phyloP scores from a whole-genome alignment of 73 alveolate species.

The Paramecium tetraurelia region DNA sequence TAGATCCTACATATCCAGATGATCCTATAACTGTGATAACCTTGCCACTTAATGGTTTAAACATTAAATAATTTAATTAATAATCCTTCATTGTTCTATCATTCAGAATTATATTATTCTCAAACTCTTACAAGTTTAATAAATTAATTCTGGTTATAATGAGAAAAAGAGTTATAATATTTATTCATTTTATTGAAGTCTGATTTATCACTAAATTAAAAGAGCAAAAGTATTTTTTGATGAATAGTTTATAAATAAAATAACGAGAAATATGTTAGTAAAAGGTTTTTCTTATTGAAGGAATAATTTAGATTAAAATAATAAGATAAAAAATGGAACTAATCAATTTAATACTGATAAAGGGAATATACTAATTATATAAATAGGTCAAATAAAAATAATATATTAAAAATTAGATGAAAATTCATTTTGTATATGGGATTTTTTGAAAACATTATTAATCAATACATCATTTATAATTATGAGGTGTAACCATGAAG shows the following conservation, averaged over 20 bases:
- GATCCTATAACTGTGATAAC: slow-evolving; percentile 32
- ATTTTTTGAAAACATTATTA: background rate
- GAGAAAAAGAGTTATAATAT: background rate
- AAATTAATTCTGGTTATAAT: background rate
- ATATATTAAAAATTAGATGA: too few relatives aligned
- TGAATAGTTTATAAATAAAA: background rate
- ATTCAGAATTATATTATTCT: background rate
- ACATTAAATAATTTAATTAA: background rate
- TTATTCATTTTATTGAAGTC: background rate
- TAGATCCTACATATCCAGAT: slow-evolving; percentile 37
- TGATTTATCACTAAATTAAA: background rate
- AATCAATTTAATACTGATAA: too few relatives aligned
- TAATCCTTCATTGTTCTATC: background rate
- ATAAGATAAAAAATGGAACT: too few relatives aligned
- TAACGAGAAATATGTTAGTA: background rate
- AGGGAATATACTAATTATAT: too few relatives aligned
- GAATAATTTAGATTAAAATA: too few relatives aligned
- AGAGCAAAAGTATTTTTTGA: background rate
- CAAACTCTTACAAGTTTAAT: background rate
- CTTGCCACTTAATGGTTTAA: slow-evolving; percentile 7
- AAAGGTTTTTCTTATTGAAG: too few relatives aligned
- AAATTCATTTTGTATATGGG: background rate
- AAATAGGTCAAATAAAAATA: too few relatives aligned
- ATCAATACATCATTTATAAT: background rate
- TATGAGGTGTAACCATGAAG: slow-evolving; percentile 8